Base-by-base conservation (phyloP, 345 rosid genomes). In the Microthlaspi erraticum region DNA sequence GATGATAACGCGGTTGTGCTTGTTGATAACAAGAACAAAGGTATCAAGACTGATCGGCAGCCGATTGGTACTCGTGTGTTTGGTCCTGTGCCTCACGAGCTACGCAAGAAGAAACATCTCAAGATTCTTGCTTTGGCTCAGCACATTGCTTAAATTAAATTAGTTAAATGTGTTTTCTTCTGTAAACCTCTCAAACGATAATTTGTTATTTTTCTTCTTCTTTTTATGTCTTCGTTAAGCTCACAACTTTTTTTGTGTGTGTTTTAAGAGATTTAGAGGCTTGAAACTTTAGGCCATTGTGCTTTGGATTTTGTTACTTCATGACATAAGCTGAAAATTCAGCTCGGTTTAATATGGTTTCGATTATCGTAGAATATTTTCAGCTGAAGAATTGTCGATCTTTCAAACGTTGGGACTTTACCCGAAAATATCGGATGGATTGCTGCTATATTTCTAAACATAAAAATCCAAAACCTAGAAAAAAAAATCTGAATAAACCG, bases 1-100 rank as follows among this genome's bases (percentile, higher is more conserved):
- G 98, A 94, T 56, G 96, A 94, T 75, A 94, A 91, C 6, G 97
- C 98, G 0, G 93, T 86, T 26, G 96, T 89, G 18, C 84, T 94
- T 23, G 85, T 88, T 10, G 89, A 87, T 56, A 87, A 60, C 13
- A 74, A 74, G 52, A 73, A 74, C 23, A 74, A 74, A 63, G 52
- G 34, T 10, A 74, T 48, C 0, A 88, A 82, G 52, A 71, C 75
- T 60, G 86, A 74, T 88, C 43, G 92, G 6, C 89, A 89, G 61
- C 97, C 93, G 1, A 80, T 82, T 33, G 93, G 97, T 70, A 94
- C 90, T 5, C 67, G 98, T 41, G 97, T 94, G 42, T 86, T 85
- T 54, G 96, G 98, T 51, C 95, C 95, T 8, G 93, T 89, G n/a
- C 95, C 99, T 0, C 91, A 95, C 5, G 98, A 92, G 84, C 86